A percentile compares a stretch with the other conserved stretches of the same genome.
These are phyloP conservation scores for Aspergillus fructus DNA, from an alignment of 2,329 filamentous ascomycete genomes.

Conservation along the genomic window DNA sequence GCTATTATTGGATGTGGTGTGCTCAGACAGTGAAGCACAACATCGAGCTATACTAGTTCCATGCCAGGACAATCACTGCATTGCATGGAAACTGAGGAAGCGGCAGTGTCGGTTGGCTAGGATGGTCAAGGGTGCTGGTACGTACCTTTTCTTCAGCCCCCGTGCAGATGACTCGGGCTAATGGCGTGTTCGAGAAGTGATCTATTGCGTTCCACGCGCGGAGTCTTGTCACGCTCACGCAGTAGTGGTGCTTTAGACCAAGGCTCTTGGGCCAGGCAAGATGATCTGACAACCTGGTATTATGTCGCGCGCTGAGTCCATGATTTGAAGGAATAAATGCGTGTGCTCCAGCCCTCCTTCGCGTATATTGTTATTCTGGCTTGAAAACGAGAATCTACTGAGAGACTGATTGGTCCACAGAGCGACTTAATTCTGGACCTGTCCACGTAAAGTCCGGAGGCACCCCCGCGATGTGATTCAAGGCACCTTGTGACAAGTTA, in stretches of 20 bases:
- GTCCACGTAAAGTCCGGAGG: not conserved
- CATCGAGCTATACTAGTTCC: constrained; percentile 12
- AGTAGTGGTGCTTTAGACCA: not conserved
- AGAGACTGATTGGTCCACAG: constrained; percentile 2
- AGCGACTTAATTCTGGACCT: not conserved
- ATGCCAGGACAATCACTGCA: constrained; percentile 25
- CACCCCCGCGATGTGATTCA: constrained; percentile 14
- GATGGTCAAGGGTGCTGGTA: not conserved
- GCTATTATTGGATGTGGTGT: constrained; percentile 13
- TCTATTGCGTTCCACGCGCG: constrained; percentile 5
- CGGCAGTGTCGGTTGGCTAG: constrained; percentile 15
- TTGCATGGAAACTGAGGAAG: constrained; percentile 12
- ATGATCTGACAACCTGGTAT: constrained; percentile 8
- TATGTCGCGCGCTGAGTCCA: not conserved
- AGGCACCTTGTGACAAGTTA: constrained; percentile 16
- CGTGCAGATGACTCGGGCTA: constrained; percentile 21
- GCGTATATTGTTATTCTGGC: not conserved
- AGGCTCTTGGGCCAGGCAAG: constrained; percentile 8
- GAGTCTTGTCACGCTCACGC: not conserved
- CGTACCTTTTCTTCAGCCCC: not conserved
- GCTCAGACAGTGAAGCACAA: constrained; percentile 14
- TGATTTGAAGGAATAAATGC: not conserved
- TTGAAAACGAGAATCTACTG: not conserved
- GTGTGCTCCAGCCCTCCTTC: not conserved
- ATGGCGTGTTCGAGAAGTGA: constrained; percentile 15